phyloP scores from a whole-genome alignment of 192 early-diverging fungal genomes.

The Chytriomyces sp. region DNA sequence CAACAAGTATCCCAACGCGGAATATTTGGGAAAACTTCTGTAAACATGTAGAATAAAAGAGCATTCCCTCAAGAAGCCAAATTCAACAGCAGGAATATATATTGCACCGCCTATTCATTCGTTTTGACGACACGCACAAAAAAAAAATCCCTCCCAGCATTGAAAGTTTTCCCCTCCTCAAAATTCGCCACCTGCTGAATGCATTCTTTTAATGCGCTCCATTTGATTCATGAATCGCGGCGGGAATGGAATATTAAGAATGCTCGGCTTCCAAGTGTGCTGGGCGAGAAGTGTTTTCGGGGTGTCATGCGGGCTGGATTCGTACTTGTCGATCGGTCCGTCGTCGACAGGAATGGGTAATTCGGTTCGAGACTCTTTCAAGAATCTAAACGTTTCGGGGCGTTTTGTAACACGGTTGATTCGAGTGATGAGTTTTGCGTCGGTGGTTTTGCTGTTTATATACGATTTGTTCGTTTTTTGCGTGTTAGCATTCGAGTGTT shows the following conservation, averaged over 20 bases:
- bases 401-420: conserved; percentile 23
- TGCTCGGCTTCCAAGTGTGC: conserved; percentile 39
- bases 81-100: neutral
- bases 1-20: conserved; percentile 37
- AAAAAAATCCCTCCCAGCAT: conserved; percentile 2
- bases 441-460: conserved; percentile 11
- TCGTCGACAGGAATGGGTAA: conserved; percentile 46
- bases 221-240: conserved; percentile 56
- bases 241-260: conserved; percentile 50
- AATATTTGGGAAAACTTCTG: conserved; percentile 36
- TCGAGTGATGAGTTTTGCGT: conserved; percentile 11
- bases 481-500: neutral
- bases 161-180: neutral
- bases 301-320: conserved; percentile 44
- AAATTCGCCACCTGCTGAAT: conserved; percentile 25
- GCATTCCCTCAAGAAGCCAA: neutral
- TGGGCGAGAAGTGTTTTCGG: conserved; percentile 26
- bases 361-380: conserved; percentile 17
- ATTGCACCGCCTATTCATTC: too few relatives aligned
- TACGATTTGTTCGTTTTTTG: neutral
- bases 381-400: conserved; percentile 8
- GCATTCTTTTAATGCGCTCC: conserved; percentile 49
- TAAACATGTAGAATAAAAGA: neutral
- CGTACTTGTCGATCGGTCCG: conserved; percentile 37
- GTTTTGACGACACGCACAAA: neutral